Evolutionary conservation across 192 early-diverging fungal genomes (phyloP).

Genomic region (Lunasporangiospora selenospora): DNA sequence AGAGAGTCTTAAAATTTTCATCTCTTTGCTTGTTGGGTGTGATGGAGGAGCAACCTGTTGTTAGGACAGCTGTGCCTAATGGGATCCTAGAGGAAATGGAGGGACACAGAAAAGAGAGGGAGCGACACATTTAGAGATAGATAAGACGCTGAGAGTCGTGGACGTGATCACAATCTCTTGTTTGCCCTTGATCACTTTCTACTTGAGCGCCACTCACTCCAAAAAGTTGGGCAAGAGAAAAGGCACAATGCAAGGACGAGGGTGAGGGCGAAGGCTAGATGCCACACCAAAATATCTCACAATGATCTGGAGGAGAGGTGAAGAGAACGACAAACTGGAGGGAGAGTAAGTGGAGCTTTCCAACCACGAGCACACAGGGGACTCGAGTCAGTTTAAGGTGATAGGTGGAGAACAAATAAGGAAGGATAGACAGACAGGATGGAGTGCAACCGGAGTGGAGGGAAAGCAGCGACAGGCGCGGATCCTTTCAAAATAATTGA

Average conservation of each 20-base stretch:
- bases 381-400: background rate
- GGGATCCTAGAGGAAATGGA: conserved; percentile 15
- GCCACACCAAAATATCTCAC: too few species aligned
- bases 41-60: conserved; percentile 3
- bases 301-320: too few species aligned
- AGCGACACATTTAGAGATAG: background rate
- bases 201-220: background rate
- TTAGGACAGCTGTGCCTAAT: conserved; percentile 23
- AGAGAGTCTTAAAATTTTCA: conserved; percentile 6
- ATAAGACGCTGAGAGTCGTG: background rate
- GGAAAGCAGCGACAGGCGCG: background rate
- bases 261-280: background rate
- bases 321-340: background rate
- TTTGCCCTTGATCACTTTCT: too few species aligned
- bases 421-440: background rate
- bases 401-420: background rate
- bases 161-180: too few species aligned
- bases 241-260: background rate
- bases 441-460: too few species aligned
- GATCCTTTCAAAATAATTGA: background rate
- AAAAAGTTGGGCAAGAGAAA: background rate
- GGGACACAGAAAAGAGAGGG: background rate
- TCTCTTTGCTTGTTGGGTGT: too few species aligned
- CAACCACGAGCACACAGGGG: background rate
- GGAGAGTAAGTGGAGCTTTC: background rate